Base-by-base conservation (phyloP, 2,329 filamentous ascomycete species). In the Myriosclerotinia curreyana region DNA sequence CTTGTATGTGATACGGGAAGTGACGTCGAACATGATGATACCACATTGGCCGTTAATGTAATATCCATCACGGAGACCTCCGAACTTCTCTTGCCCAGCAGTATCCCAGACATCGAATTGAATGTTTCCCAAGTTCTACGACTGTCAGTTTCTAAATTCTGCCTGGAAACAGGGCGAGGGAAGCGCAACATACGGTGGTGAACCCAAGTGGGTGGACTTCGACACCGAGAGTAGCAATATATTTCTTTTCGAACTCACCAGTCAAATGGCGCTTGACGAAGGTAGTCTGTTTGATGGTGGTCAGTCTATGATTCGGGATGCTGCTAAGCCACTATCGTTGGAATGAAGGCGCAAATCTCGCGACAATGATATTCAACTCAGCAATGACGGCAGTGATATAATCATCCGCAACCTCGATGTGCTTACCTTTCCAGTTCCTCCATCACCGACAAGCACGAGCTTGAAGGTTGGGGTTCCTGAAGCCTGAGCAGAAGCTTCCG, bases 21-120 rank as follows among this genome's bases (percentile, higher is more conserved):
- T 98, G 72, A 99, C 94, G 81, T 99, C 94, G 81, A 99, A 99
- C 94, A 99, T 99, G 88, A 99, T 98, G 85, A 99, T 97, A 83
- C 95, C 94, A 81, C 94, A 98, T 83, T 98, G 94, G 76, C 94
- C 94, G 84, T 97, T 97, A 86, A 99, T 99, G 86, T 99, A 99
- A 88, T 99, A 99, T 74, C 94, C 94, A 81, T 99, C 94, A 83
- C 94, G 91, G 76, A 99, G 92, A 86, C 94, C 94, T 81, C 94
- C 94, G 73, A 99, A 99, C 87, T 98, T 99, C 86, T 99, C 94
- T 83, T 99, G 94, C 74, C 94, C 94, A 74, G 94, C 94, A 70
- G 94, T 99, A 79, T 99, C 94, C 94, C 94, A 99, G 74, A 98
- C 95, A 79, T 99, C 94, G 83, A 99, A 99, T 83, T 96, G 92